Evolutionary conservation across 768 basidiomycete species (phyloP), one percentile per base, ranked within the genome.

Genomic region (Pleurotus ostreatus): DNA sequence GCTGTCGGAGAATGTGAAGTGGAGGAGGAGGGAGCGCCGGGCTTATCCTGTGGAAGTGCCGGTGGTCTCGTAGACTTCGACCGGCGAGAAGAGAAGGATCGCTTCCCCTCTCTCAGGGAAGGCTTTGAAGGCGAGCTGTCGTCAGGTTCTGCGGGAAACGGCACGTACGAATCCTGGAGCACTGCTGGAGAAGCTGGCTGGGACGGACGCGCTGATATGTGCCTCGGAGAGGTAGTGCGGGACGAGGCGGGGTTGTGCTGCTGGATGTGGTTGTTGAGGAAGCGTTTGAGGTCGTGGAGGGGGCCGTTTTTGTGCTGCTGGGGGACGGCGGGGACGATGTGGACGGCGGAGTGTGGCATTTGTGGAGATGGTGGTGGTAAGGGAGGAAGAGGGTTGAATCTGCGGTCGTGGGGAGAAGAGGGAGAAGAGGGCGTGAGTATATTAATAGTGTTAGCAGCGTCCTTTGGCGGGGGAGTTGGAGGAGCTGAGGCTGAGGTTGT

Each of bases 221-320:
- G 25, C 25, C 48, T 53, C 15, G 61, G 59, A 20, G 58, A 56
- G 8, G 55, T 37, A 5, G 56, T 57, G 16, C 40, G 43, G 25
- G 52, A 39, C 12, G 53, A 66, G 3, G 61, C 63, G 38, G 74
- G 71, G 45, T 46, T 16, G 22, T 47, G 57, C 12, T 58, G 53
- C 7, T 43, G 54, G 38, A 96, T 85, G 73, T 96, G 93, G 72
- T 91, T 84, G 73, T 96, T 92, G 60, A 99, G 82, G 76, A 98
- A 97, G n/a, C 72, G 71, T 22, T 65, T 65, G 2, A 74, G 70
- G 1, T 61, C 64, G 20, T 72, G 63, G 45, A 69, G 67, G 2
- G 71, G 68, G 8, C 92, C 88, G 59, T 79, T 79, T 56, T 78
- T 76, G 5, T 88, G 73, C 9, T 88, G 88, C 40, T 89, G 77